Evolutionary conservation across 106 monocot species (phyloP), one percentile per base, ranked within the genome.

Genomic region (Dendrobium nobile): DNA sequence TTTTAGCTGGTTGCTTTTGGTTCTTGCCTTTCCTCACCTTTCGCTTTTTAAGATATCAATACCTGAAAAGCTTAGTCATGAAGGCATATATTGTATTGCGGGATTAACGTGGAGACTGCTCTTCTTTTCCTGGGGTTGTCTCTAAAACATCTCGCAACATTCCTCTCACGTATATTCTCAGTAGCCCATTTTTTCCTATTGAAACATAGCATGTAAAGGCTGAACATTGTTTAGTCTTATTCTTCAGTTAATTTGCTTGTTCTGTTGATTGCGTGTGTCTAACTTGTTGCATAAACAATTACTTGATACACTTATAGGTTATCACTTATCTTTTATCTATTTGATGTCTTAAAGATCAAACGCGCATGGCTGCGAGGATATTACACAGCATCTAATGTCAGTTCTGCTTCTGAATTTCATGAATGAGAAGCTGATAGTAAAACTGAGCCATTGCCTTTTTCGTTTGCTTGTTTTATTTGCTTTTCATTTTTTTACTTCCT

Each of bases 401-500:
- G 92, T 92, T 92, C 85, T 88, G 88, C 88, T 88, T 88, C 85
- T 48, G 83, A 88, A 83, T 61, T 65, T 81, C 80, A 2, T 88
- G 88, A 88, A 67, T 40, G 85, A 82, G 31, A 81, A 59, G 84
- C 87, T 87, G 82, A 85, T 75, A 41, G 9, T 27, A 41, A 17
- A 19, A 43, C 79, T 82, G 59, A 82, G 73, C 79, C 70, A 43
- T 31, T 33, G 10, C 33, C 37, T 70, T 2, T 15, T 37, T 37
- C 4, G 8, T 8, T 47, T 17, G 7, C 15, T 65, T 73, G 7
- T 82, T 19, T 61, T 78, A 5, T 22, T 26, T 41, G 0, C 17
- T n/a, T 41, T 19, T 20, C 4, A 28, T 37, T 73, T 73, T 18
- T 74, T 19, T 74, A 18, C 18, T 54, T 27, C 37, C 37, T 3